Conservation (phyloP, 2,329 filamentous ascomycete genomes). For the Colletotrichum echinochloae region DNA sequence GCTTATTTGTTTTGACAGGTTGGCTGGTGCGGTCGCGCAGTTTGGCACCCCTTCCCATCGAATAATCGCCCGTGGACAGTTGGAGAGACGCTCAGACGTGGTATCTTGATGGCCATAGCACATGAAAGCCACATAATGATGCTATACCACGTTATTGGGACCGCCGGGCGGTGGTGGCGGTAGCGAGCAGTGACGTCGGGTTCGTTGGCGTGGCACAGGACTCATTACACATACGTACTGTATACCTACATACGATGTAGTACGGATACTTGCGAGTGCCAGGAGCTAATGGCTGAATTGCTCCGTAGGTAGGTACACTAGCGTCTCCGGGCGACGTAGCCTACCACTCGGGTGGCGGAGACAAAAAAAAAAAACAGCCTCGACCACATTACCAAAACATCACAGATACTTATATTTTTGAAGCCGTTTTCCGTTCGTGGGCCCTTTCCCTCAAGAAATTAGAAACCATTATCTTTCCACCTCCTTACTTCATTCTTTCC, state of each 20-base stretch:
- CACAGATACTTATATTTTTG: too few relatives aligned
- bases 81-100: neutral
- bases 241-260: too few relatives aligned
- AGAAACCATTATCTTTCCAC: too few relatives aligned
- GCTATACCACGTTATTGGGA: conserved; percentile 30
- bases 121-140: conserved; percentile 5
- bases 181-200: neutral
- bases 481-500: too few relatives aligned
- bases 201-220: conserved; percentile 2
- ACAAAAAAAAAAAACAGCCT: too few relatives aligned
- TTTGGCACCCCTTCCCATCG: neutral
- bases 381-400: too few relatives aligned
- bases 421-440: too few relatives aligned
- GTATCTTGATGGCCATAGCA: neutral
- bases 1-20: neutral
- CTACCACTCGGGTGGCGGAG: too few relatives aligned
- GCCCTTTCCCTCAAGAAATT: too few relatives aligned
- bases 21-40: conserved; percentile 1
- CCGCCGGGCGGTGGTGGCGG: neutral
- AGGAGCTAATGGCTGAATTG: neutral
- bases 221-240: neutral
- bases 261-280: neutral
- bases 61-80: neutral
- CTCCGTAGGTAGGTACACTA: too few relatives aligned
- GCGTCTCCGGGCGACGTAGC: too few relatives aligned